phyloP scores from a whole-genome alignment of 208 protist species.

The Crithidia mellificae region DNA sequence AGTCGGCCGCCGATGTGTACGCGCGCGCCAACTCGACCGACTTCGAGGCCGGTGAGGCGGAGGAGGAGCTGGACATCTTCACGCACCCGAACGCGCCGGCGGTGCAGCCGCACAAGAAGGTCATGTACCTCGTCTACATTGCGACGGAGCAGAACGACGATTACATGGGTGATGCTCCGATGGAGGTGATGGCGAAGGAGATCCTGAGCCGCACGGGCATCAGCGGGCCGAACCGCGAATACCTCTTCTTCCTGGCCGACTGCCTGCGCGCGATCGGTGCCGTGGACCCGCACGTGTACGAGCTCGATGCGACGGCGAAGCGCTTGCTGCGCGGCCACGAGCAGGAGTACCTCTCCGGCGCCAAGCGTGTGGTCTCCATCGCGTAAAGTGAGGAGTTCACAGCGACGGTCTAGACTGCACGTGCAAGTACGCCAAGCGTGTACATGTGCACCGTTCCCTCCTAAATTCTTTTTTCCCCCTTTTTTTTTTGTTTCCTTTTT shows the following conservation, averaged over 20 bases:
- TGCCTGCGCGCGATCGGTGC: constrained; percentile 57
- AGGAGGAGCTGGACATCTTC: constrained; percentile 26
- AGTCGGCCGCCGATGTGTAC: neutral
- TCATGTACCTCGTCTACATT: constrained; percentile 71
- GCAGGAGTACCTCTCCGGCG: constrained; percentile 23
- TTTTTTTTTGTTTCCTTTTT: neutral
- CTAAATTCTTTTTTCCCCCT: too few species aligned
- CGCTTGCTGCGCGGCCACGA: constrained; percentile 36
- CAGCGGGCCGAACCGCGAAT: constrained; percentile 80
- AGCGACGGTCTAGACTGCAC: too few species aligned
- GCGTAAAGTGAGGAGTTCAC: constrained; percentile 2
- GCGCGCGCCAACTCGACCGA: constrained; percentile 19
- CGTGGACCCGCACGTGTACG: constrained; percentile 69
- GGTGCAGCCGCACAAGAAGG: constrained; percentile 34
- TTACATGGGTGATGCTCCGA: constrained; percentile 61
- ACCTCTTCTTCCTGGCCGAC: constrained; percentile 72
- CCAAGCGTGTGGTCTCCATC: constrained; percentile 10
- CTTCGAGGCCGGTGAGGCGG: constrained; percentile 12
- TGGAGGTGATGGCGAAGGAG: constrained; percentile 64
- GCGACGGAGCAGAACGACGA: constrained; percentile 64
- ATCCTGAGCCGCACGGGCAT: constrained; percentile 52
- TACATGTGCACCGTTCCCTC: neutral
- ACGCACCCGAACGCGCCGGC: constrained; percentile 30
- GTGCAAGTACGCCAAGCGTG: neutral
- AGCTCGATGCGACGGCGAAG: constrained; percentile 53